phyloP scores from a whole-genome alignment of 1,284 basidiomycete species.

The Lignosus rhinocerotis region DNA sequence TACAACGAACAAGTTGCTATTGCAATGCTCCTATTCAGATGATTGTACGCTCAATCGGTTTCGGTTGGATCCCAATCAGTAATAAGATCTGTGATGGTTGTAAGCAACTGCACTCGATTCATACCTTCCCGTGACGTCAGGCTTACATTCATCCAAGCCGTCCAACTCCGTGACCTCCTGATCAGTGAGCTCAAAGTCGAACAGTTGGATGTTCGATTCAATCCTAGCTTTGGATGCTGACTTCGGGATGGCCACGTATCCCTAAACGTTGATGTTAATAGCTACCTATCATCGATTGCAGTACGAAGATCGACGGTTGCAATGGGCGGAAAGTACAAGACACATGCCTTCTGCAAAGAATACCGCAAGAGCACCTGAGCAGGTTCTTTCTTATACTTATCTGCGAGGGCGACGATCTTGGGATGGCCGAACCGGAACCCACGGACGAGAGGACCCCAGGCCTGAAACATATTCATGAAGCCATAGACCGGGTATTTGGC shows the following conservation, averaged over 20 bases:
- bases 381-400: slow-evolving; percentile 59
- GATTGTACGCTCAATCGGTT: slow-evolving; percentile 26
- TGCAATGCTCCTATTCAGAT: not conserved
- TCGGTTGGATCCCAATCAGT: slow-evolving; percentile 57
- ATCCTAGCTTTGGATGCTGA: slow-evolving; percentile 57
- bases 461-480: slow-evolving; percentile 32
- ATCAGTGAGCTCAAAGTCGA: slow-evolving; percentile 54
- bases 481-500: slow-evolving; percentile 5
- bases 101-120: not conserved
- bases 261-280: slow-evolving; percentile 32
- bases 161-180: slow-evolving; percentile 55
- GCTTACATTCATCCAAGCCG: slow-evolving; percentile 52
- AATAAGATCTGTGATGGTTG: slow-evolving; percentile 38
- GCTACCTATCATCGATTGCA: not conserved
- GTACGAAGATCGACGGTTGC: not conserved
- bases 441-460: slow-evolving; percentile 56
- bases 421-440: slow-evolving; percentile 53
- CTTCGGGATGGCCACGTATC: slow-evolving; percentile 62
- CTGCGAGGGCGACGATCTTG: slow-evolving; percentile 40
- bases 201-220: slow-evolving; percentile 57
- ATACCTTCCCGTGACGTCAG: not conserved
- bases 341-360: slow-evolving; percentile 72
- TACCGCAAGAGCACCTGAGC: slow-evolving; percentile 76
- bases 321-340: not conserved
- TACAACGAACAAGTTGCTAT: not conserved